phyloP scores from a whole-genome alignment of 495 filamentous ascomycete species.

The Chaetomium tenue region DNA sequence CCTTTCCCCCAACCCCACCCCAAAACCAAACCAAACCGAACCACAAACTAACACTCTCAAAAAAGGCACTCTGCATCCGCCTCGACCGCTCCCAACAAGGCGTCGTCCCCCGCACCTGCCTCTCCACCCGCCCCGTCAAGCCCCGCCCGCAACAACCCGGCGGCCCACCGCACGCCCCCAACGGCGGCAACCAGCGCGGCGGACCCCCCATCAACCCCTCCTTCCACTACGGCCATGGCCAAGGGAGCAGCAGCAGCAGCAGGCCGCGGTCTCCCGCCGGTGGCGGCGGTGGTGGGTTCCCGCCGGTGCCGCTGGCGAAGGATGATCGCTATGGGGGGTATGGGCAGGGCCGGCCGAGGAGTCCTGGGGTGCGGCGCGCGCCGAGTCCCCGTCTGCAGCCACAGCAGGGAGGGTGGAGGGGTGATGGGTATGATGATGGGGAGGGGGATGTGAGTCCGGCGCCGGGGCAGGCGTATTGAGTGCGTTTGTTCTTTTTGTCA shows the following conservation, averaged over 20 bases:
- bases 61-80: constrained; percentile 83
- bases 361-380: not conserved
- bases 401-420: not conserved
- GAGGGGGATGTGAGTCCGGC: constrained; percentile 10
- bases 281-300: not conserved
- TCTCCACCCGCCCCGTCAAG: constrained; percentile 89
- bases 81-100: constrained; percentile 89
- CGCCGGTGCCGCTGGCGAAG: not conserved
- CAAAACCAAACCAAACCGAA: too few relatives aligned
- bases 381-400: not conserved
- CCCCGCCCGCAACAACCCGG: constrained; percentile 59
- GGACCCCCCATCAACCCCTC: constrained; percentile 31
- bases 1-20: constrained; percentile 30
- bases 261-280: not conserved
- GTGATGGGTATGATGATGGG: not conserved
- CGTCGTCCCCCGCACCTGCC: constrained; percentile 88
- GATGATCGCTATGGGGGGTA: not conserved
- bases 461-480: constrained; percentile 25
- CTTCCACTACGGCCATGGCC: constrained; percentile 5
- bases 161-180: not conserved
- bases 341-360: constrained; percentile 10
- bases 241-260: not conserved
- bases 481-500: too few relatives aligned
- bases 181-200: constrained; percentile 12
- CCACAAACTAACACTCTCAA: too few relatives aligned